These are phyloP conservation scores for Paradendryphiella salina DNA, from an alignment of 2,329 filamentous ascomycete species.

Conservation along the genomic window DNA sequence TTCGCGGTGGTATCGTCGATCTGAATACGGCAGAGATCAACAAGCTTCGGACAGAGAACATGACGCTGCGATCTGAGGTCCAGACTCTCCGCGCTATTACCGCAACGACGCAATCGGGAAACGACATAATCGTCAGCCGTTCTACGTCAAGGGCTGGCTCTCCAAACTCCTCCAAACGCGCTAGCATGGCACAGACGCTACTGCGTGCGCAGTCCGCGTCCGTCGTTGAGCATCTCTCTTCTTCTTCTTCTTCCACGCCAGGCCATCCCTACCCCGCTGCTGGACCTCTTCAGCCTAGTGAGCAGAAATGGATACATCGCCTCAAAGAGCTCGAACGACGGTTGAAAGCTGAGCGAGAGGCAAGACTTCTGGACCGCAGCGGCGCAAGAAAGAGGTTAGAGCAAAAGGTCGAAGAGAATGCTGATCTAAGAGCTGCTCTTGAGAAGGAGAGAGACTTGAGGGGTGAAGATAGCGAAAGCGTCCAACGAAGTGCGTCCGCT, in stretches of 20 bases:
- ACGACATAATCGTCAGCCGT: conserved; percentile 30
- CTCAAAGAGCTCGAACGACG: conserved; percentile 85
- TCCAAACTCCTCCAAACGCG: conserved; percentile 45
- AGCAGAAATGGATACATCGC: conserved; percentile 82
- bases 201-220: conserved; percentile 60
- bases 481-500: conserved; percentile 23
- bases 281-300: conserved; percentile 53
- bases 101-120: conserved; percentile 29
- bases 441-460: conserved; percentile 57
- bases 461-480: conserved; percentile 25
- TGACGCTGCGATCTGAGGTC: conserved; percentile 63
- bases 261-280: conserved; percentile 42
- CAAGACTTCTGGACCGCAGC: conserved; percentile 77
- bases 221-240: conserved; percentile 52
- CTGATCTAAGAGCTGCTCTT: conserved; percentile 67
- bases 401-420: conserved; percentile 73
- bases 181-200: conserved; percentile 56
- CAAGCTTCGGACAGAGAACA: conserved; percentile 63
- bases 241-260: conserved; percentile 15
- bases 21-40: conserved; percentile 57
- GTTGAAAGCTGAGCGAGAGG: conserved; percentile 88
- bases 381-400: conserved; percentile 80
- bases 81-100: conserved; percentile 63
- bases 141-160: conserved; percentile 35
- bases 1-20: conserved; percentile 48